Evolutionary conservation across 169 alveolate species (phyloP).

Genomic region (Plasmodium cynomolgi): DNA sequence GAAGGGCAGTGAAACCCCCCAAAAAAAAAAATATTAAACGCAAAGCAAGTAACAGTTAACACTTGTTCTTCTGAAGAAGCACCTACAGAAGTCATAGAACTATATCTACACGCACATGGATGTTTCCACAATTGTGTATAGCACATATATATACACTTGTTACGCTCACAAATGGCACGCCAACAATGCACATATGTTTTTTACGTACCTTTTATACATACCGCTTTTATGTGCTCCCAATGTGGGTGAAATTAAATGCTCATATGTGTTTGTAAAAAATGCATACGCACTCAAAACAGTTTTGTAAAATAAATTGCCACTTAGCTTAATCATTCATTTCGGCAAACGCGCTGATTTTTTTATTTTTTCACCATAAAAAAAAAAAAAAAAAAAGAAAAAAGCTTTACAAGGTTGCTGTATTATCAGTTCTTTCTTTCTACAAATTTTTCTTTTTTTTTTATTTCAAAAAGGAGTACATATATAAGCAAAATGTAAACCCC

Average conservation of each 20-base stretch:
- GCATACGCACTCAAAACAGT: not conserved
- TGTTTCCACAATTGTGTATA: not conserved
- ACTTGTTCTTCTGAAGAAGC: not conserved
- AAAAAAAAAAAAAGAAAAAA: not conserved
- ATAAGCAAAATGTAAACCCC: not conserved
- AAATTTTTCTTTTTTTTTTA: not conserved
- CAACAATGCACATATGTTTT: not conserved
- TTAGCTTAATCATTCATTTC: not conserved
- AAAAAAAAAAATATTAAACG: not conserved
- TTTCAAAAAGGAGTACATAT: not conserved
- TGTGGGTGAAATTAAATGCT: not conserved
- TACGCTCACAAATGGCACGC: not conserved
- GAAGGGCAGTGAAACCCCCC: not conserved
- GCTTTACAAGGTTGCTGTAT: not conserved
- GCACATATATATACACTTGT: not conserved
- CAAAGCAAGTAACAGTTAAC: not conserved
- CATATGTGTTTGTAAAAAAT: not conserved
- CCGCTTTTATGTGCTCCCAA: not conserved
- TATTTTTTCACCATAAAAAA: not conserved
- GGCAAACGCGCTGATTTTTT: not conserved
- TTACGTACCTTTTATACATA: not conserved
- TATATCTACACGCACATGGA: not conserved
- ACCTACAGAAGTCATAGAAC: not conserved
- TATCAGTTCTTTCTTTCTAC: not conserved
- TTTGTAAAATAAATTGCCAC: not conserved